Evolutionary conservation across 2,329 filamentous ascomycete genomes (phyloP).

Genomic region (Intubia oerlemansii): DNA sequence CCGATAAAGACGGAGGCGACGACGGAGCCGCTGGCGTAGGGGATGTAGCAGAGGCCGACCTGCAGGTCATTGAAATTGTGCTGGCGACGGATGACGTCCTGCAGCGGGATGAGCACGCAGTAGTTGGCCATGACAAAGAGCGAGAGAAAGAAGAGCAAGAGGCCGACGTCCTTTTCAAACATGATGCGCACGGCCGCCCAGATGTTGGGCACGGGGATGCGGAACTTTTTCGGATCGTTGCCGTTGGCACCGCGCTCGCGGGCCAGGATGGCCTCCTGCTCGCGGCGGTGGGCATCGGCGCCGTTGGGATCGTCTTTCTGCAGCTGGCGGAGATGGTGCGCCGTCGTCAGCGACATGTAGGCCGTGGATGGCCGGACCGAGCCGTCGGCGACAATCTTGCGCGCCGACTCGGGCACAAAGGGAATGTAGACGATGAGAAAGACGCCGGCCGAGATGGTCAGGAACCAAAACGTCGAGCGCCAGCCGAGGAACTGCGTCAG

Average conservation of each 20-base stretch:
- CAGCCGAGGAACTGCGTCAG: conserved; percentile 29
- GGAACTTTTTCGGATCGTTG: conserved; percentile 4
- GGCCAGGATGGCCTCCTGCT: conserved; percentile 5
- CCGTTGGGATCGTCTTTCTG: conserved; percentile 4
- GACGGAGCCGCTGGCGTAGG: conserved; percentile 16
- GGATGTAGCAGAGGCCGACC: conserved; percentile 21
- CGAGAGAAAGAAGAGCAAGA: conserved; percentile 14
- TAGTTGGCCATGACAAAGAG: conserved; percentile 16
- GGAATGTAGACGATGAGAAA: conserved; percentile 14
- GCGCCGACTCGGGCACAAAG: conserved; percentile 13
- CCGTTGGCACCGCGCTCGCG: conserved; percentile 5
- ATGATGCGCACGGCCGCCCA: conserved; percentile 13
- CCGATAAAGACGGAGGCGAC: conserved; percentile 19
- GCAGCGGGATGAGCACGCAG: conserved; percentile 13
- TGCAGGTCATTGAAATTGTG: conserved; percentile 16
- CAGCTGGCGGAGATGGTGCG: conserved; percentile 2
- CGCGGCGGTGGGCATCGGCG: conserved; percentile 2
- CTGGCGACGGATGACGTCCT: conserved; percentile 13
- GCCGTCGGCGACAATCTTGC: conserved; percentile 24
- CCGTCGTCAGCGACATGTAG: conserved; percentile 9
- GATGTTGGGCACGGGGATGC: conserved; percentile 12
- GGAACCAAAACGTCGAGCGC: conserved; percentile 33
- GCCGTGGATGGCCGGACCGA: conserved; percentile 16
- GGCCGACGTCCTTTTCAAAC: conserved; percentile 15
- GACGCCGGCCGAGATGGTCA: conserved; percentile 20